These are phyloP conservation scores for Linderina pennispora DNA, from an alignment of 192 early-diverging fungal species.

Conservation along the genomic window DNA sequence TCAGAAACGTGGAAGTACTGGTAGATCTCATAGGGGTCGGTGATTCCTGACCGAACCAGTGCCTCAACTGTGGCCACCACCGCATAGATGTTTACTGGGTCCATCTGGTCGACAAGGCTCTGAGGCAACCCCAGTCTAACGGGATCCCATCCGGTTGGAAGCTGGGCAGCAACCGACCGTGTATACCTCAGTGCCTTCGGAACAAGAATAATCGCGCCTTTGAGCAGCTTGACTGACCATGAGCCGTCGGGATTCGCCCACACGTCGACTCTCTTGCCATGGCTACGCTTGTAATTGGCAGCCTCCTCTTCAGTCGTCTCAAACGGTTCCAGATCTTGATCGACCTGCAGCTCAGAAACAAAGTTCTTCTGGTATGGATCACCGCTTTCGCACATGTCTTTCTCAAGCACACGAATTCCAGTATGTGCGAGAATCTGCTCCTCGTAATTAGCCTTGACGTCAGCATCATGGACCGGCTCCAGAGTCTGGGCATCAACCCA, in stretches of 20 bases:
- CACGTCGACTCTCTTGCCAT: conserved; percentile 67
- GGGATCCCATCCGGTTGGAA: conserved; percentile 92
- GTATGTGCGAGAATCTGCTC: conserved; percentile 81
- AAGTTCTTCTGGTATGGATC: conserved; percentile 79
- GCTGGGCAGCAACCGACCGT: conserved; percentile 81
- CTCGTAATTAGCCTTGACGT: conserved; percentile 90
- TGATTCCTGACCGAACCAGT: conserved; percentile 81
- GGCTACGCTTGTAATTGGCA: conserved; percentile 74
- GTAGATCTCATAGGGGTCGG: conserved; percentile 96
- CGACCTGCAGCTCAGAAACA: conserved; percentile 83
- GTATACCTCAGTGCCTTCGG: conserved; percentile 93
- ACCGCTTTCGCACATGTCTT: conserved; percentile 76
- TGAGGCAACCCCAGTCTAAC: conserved; percentile 86
- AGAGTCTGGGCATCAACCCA: conserved; percentile 86
- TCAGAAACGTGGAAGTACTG: conserved; percentile 89
- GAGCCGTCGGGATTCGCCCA: conserved; percentile 42
- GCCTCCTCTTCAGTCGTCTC: conserved; percentile 86
- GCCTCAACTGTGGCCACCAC: conserved; percentile 90
- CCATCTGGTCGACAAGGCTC: conserved; percentile 84
- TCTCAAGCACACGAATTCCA: conserved; percentile 91
- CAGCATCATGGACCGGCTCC: conserved; percentile 78
- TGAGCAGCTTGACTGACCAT: conserved; percentile 72
- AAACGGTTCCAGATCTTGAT: conserved; percentile 82
- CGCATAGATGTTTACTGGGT: conserved; percentile 82
- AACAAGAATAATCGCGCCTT: conserved; percentile 81